phyloP scores from a whole-genome alignment of 2,329 filamentous ascomycete genomes.

The Gaeumannomyces tritici region DNA sequence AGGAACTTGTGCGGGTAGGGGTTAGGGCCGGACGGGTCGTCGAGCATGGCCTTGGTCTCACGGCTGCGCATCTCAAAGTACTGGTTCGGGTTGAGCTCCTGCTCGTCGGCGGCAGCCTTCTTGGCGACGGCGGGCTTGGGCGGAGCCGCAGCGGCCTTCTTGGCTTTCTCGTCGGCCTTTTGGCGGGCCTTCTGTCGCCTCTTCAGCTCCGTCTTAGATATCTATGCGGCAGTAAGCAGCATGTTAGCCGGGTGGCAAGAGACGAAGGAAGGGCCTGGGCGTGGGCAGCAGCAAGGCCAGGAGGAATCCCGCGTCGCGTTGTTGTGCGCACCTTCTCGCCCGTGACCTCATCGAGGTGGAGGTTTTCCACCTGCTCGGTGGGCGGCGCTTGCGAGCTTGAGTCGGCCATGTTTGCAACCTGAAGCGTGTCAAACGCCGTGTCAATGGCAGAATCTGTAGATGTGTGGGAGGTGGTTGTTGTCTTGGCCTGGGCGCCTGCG shows the following conservation, averaged over 20 bases:
- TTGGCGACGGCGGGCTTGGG: constrained; percentile 39
- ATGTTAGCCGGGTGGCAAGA: not conserved
- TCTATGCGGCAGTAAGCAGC: constrained; percentile 27
- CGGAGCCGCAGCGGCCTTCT: constrained; percentile 59
- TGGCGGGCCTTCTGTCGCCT: constrained; percentile 87
- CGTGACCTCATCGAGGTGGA: constrained; percentile 85
- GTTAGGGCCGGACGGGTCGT: constrained; percentile 59
- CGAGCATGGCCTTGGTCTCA: constrained; percentile 62
- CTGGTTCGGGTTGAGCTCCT: constrained; percentile 48
- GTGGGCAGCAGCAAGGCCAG: constrained; percentile 7
- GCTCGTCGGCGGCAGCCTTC: constrained; percentile 50
- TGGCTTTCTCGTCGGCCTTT: constrained; percentile 78
- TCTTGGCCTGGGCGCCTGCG: not conserved
- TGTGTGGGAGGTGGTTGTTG: not conserved
- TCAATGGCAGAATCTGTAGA: not conserved
- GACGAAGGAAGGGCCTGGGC: too few relatives aligned
- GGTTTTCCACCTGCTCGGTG: constrained; percentile 53
- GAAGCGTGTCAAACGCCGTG: not conserved
- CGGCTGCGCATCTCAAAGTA: constrained; percentile 96
- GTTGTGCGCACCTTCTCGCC: constrained; percentile 52
- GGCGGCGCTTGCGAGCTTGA: constrained; percentile 10
- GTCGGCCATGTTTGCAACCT: constrained; percentile 1
- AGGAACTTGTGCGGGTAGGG: constrained; percentile 94
- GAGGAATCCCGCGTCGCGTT: not conserved
- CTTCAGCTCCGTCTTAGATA: constrained; percentile 87